Evolutionary conservation across 1,284 basidiomycete genomes (phyloP).

Genomic region (Vanrija humicola): DNA sequence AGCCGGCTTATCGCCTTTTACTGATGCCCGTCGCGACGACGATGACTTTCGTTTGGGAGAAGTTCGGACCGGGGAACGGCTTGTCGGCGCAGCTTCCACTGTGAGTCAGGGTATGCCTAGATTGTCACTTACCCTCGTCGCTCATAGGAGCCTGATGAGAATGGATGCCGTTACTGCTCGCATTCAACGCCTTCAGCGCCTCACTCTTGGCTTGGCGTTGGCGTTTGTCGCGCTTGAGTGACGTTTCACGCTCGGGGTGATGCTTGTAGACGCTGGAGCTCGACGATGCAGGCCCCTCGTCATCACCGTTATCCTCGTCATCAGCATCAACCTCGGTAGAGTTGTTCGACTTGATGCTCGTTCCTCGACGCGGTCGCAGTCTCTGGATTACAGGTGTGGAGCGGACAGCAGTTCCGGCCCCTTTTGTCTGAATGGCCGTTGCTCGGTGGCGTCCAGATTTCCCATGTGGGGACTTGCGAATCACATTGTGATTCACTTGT

Average conservation of each 20-base stretch:
- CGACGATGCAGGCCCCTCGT: not conserved
- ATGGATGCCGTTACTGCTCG: not conserved
- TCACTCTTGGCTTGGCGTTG: not conserved
- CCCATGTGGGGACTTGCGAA: not conserved
- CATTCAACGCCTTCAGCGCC: not conserved
- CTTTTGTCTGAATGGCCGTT: not conserved
- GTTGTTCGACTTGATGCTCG: conserved; percentile 19
- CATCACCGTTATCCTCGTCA: conserved; percentile 45
- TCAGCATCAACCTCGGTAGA: conserved; percentile 50
- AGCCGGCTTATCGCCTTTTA: conserved; percentile 25
- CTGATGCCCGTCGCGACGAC: conserved; percentile 2
- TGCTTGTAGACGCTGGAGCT: too few relatives aligned
- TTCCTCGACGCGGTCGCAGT: conserved; percentile 25
- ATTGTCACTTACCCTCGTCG: too few relatives aligned
- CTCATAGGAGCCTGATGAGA: too few relatives aligned
- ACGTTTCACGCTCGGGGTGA: not conserved
- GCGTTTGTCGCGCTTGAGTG: not conserved
- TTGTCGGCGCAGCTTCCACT: not conserved
- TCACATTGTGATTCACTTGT: not conserved
- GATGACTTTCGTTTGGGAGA: conserved; percentile 5
- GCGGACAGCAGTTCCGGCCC: not conserved
- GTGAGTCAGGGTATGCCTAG: not conserved
- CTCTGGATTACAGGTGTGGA: conserved; percentile 56
- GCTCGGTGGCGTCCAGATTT: not conserved
- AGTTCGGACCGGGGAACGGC: not conserved